A percentile compares a stretch with the other conserved stretches of the same genome.
Evolutionary conservation across 2,329 filamentous ascomycete genomes (phyloP).

Genomic region (Apiospora koreana): DNA sequence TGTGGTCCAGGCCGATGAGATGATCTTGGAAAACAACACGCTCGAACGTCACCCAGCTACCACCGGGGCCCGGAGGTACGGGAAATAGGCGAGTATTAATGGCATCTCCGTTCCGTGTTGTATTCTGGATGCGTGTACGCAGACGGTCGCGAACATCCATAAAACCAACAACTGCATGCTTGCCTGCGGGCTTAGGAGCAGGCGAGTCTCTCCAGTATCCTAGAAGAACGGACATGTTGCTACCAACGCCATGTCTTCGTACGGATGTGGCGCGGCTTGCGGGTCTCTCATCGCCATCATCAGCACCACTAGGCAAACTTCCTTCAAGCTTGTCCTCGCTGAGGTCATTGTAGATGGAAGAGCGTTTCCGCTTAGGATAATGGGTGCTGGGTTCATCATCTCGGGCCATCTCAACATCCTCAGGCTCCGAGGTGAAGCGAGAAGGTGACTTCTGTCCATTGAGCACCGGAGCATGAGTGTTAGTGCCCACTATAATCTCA

Average conservation of each 20-base stretch:
- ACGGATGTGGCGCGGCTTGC: conserved; percentile 28
- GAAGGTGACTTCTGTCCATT: conserved; percentile 42
- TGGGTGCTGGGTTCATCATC: conserved; percentile 36
- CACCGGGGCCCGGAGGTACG: conserved; percentile 58
- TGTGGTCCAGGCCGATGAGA: conserved; percentile 55
- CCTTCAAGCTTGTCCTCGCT: conserved; percentile 49
- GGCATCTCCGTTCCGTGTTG: conserved; percentile 48
- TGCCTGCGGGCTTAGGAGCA: conserved; percentile 48
- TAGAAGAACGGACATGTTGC: conserved; percentile 50
- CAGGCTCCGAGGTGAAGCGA: conserved; percentile 36
- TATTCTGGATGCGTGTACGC: conserved; percentile 57
- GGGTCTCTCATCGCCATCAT: conserved; percentile 25
- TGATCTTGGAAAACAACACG: conserved; percentile 60
- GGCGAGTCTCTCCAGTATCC: conserved; percentile 63
- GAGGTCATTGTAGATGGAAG: conserved; percentile 49
- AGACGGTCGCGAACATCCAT: conserved; percentile 63
- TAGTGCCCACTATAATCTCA: conserved; percentile 53
- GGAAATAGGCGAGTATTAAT: conserved; percentile 46
- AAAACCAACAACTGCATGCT: conserved; percentile 63
- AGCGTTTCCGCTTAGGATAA: conserved; percentile 58
- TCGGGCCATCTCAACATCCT: conserved; percentile 46
- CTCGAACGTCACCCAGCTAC: conserved; percentile 66
- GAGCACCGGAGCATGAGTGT: conserved; percentile 26
- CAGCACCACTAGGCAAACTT: conserved; percentile 32
- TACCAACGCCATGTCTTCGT: conserved; percentile 27